Conservation (phyloP, 306 rosid species). For the Hippophae gyantsensis region DNA sequence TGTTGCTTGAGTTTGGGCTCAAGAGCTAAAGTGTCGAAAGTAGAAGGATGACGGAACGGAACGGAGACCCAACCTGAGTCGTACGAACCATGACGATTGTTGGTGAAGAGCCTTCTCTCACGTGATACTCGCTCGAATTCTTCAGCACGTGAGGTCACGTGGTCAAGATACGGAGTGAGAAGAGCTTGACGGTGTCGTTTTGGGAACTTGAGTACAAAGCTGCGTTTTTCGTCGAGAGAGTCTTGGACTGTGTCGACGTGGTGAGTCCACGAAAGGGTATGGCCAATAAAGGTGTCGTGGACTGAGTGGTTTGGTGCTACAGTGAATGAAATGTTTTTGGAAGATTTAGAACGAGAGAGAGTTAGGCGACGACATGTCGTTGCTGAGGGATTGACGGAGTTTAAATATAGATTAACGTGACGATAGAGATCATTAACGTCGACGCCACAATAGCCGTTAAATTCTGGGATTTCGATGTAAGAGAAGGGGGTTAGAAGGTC, state of each 20-base stretch:
- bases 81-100: conserved; percentile 55
- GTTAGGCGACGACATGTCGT: conserved; percentile 50
- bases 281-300: conserved; percentile 45
- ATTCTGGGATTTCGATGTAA: conserved; percentile 71
- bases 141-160: conserved; percentile 55
- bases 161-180: conserved; percentile 48
- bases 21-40: conserved; percentile 62
- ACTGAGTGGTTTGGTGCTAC: conserved; percentile 79
- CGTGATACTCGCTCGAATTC: conserved; percentile 69
- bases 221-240: conserved; percentile 68
- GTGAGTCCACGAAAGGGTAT: conserved; percentile 62
- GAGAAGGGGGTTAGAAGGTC: conserved; percentile 69
- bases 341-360: conserved; percentile 73
- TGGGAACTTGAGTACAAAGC: conserved; percentile 69
- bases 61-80: conserved; percentile 89
- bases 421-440: conserved; percentile 82
- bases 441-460: conserved; percentile 81
- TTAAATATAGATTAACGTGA: conserved; percentile 67
- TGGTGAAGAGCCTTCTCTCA: conserved; percentile 68
- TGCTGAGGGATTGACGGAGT: conserved; percentile 44
- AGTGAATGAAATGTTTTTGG: conserved; percentile 58
- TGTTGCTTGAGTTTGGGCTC: conserved; percentile 59
- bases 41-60: conserved; percentile 82
- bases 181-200: conserved; percentile 62
- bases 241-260: conserved; percentile 76